Evolutionary conservation across 2,329 filamentous ascomycete genomes (phyloP).

Genomic region (Ophiocordyceps robertsii): DNA sequence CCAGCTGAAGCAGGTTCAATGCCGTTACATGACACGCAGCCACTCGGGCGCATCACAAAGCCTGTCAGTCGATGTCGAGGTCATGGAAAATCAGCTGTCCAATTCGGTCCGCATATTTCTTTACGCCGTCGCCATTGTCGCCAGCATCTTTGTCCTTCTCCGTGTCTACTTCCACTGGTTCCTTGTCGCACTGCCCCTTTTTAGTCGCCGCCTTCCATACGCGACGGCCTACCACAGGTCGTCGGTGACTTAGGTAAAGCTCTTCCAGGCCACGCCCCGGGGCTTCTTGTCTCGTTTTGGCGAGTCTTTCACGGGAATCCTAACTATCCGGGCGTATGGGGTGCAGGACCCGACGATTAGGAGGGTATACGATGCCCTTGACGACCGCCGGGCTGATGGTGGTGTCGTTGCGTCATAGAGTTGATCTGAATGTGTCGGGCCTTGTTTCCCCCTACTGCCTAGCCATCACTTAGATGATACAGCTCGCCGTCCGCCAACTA

Average conservation of each 20-base stretch:
- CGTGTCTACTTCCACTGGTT: slow-evolving; percentile 18
- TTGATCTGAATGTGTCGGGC: slow-evolving; percentile 72
- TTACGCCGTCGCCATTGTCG: slow-evolving; percentile 60
- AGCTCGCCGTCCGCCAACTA: slow-evolving; percentile 89
- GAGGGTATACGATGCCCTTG: slow-evolving; percentile 59
- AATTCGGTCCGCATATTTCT: slow-evolving; percentile 91
- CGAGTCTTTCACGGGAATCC: slow-evolving; percentile 71
- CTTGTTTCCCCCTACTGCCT: slow-evolving; percentile 88
- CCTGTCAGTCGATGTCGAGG: slow-evolving; percentile 88
- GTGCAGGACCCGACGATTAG: slow-evolving; percentile 60
- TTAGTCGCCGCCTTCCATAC: slow-evolving; percentile 34
- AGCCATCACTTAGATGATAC: slow-evolving; percentile 89
- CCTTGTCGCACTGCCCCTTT: too few species aligned
- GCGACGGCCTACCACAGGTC: slow-evolving; percentile 61
- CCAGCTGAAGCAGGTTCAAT: slow-evolving; percentile 33
- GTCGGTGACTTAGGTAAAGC: slow-evolving; percentile 57
- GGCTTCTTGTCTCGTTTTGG: slow-evolving; percentile 83
- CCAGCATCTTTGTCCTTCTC: slow-evolving; percentile 56
- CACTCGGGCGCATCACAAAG: slow-evolving; percentile 92
- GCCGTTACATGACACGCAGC: slow-evolving; percentile 96
- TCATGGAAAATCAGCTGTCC: slow-evolving; percentile 86
- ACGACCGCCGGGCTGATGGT: slow-evolving; percentile 79
- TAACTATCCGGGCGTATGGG: slow-evolving; percentile 83
- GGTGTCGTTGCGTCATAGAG: slow-evolving; percentile 65
- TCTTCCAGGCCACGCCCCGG: slow-evolving; percentile 78